Conservation (phyloP, 2,329 filamentous ascomycete genomes). For the Teratosphaeriaceae sp. region DNA sequence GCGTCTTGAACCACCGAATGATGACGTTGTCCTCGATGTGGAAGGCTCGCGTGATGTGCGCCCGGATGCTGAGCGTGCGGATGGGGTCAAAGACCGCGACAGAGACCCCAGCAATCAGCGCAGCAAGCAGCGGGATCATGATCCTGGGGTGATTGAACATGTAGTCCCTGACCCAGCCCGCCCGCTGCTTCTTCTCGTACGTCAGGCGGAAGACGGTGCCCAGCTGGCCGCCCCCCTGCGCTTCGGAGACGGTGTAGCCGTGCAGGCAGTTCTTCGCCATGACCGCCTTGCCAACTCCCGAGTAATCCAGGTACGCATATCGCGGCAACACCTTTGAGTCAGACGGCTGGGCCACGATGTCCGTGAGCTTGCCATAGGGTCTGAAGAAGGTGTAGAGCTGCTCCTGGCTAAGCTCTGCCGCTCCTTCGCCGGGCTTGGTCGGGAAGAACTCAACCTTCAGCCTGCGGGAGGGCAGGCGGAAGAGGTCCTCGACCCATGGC, state of each 20-base stretch:
- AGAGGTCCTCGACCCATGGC: conserved; percentile 92
- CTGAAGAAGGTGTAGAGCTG: conserved; percentile 80
- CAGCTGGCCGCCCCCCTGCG: conserved; percentile 63
- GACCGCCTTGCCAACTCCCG: conserved; percentile 65
- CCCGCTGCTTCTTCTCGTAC: conserved; percentile 73
- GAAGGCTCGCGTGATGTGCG: conserved; percentile 73
- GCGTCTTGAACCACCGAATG: conserved; percentile 74
- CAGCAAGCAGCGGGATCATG: conserved; percentile 75
- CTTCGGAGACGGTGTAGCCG: conserved; percentile 64
- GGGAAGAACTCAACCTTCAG: conserved; percentile 82
- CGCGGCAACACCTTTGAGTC: conserved; percentile 81
- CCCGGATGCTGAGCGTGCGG: conserved; percentile 83
- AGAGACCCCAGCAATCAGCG: conserved; percentile 72
- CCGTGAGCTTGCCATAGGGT: conserved; percentile 80
- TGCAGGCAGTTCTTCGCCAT: conserved; percentile 93
- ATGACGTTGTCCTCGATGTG: conserved; percentile 65
- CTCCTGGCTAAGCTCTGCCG: conserved; percentile 78
- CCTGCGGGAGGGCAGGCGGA: conserved; percentile 68
- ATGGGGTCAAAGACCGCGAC: conserved; percentile 93
- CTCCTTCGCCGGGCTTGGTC: conserved; percentile 60
- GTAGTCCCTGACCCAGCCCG: conserved; percentile 81
- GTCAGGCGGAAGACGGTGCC: conserved; percentile 75
- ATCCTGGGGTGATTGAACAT: conserved; percentile 78
- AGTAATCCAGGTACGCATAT: conserved; percentile 74
- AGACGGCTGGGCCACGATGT: conserved; percentile 74